Evolutionary conservation across 1,284 basidiomycete species (phyloP).

Genomic region (Moesziomyces antarcticus): DNA sequence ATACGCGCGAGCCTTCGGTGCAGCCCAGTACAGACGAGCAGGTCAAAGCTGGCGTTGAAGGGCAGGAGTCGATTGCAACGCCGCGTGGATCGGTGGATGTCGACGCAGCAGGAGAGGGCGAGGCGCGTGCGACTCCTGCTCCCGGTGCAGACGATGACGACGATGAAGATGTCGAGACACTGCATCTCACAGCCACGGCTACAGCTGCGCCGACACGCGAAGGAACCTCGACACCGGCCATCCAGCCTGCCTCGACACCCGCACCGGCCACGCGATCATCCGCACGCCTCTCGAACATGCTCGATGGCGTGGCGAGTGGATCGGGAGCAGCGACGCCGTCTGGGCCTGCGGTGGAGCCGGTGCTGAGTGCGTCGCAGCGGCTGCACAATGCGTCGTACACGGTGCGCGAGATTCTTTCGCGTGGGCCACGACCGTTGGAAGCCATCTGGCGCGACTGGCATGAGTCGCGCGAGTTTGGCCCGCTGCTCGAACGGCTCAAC

Average conservation of each 20-base stretch:
- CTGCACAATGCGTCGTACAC: constrained; percentile 43
- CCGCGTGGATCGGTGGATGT: neutral
- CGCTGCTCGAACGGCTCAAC: constrained; percentile 84
- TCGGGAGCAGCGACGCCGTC: neutral
- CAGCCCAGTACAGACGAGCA: constrained; percentile 25
- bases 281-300: constrained; percentile 28
- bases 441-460: constrained; percentile 95
- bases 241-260: constrained; percentile 6
- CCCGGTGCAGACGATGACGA: constrained; percentile 22
- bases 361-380: constrained; percentile 24
- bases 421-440: constrained; percentile 81
- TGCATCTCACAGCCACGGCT: constrained; percentile 49
- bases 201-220: constrained; percentile 39
- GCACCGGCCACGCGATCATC: constrained; percentile 30
- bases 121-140: neutral
- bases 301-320: neutral
- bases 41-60: neutral
- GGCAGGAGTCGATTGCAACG: neutral
- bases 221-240: constrained; percentile 38
- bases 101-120: neutral
- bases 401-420: constrained; percentile 53
- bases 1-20: constrained; percentile 23
- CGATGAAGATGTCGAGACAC: constrained; percentile 47
- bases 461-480: constrained; percentile 89
- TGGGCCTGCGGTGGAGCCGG: constrained; percentile 2